Conservation (phyloP, 805 yeast genomes). For the Candida pseudoglaebosa region DNA sequence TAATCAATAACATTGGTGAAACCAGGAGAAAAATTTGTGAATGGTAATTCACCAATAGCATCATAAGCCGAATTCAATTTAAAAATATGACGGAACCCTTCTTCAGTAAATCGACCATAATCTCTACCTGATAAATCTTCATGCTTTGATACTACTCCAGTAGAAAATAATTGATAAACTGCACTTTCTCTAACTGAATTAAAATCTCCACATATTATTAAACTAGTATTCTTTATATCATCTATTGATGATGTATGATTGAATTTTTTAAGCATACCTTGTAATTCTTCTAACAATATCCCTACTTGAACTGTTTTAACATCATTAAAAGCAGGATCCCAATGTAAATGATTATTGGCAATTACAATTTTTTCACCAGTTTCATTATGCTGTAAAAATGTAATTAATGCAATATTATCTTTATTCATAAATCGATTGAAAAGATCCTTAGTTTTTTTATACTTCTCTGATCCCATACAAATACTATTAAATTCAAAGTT, state of each 20-base stretch:
- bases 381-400: constrained; percentile 66
- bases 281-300: constrained; percentile 82
- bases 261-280: constrained; percentile 53
- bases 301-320: constrained; percentile 96
- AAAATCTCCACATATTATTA: constrained; percentile 91
- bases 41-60: constrained; percentile 82
- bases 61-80: constrained; percentile 82
- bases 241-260: constrained; percentile 42
- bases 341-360: constrained; percentile 92
- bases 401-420: constrained; percentile 84
- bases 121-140: constrained; percentile 79
- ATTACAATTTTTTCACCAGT: constrained; percentile 71
- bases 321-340: constrained; percentile 97
- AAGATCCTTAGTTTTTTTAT: constrained; percentile 89
- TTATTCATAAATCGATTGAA: constrained; percentile 95
- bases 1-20: constrained; percentile 94
- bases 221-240: constrained; percentile 60
- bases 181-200: constrained; percentile 86
- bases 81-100: constrained; percentile 80
- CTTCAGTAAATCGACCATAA: constrained; percentile 87
- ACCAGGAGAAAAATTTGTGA: constrained; percentile 90
- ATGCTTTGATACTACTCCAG: constrained; percentile 77
- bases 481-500: constrained; percentile 79
- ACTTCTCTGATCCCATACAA: constrained; percentile 77
- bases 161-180: constrained; percentile 83